phyloP scores from a whole-genome alignment of 805 yeast species.

The Debaryomyces prosopidis region DNA sequence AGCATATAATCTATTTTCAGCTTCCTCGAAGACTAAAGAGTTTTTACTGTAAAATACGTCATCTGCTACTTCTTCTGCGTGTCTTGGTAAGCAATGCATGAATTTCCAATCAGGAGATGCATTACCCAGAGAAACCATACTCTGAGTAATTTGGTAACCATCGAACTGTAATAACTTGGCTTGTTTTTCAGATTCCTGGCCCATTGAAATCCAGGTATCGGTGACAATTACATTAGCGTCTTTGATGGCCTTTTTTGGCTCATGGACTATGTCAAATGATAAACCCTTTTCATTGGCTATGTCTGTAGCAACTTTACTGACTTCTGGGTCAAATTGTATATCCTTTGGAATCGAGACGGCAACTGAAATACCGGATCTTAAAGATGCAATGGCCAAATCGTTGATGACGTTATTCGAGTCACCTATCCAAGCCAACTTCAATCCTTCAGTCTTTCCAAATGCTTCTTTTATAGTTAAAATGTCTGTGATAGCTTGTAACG shows the following conservation, averaged over 20 bases:
- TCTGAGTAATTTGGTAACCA: conserved; percentile 81
- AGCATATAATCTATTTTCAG: conserved; percentile 93
- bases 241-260: conserved; percentile 72
- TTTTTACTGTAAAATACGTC: conserved; percentile 81
- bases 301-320: conserved; percentile 53
- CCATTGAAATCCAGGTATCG: conserved; percentile 98
- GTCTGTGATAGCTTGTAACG: conserved; percentile 94
- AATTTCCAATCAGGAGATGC: conserved; percentile 75
- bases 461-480: conserved; percentile 81
- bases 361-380: conserved; percentile 80
- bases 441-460: conserved; percentile 56
- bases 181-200: conserved; percentile 80
- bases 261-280: conserved; percentile 59
- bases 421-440: conserved; percentile 93
- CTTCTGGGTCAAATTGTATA: conserved; percentile 58
- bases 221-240: conserved; percentile 85
- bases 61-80: conserved; percentile 90
- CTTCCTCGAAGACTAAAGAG: conserved; percentile 91
- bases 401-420: conserved; percentile 95
- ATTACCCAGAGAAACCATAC: conserved; percentile 58
- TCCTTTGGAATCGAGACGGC: conserved; percentile 83
- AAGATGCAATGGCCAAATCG: conserved; percentile 85
- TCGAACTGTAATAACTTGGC: conserved; percentile 75
- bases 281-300: conserved; percentile 48
- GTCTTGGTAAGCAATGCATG: conserved; percentile 98